Conservation (phyloP, 2,329 filamentous ascomycete species). For the Diaporthe ilicicola region DNA sequence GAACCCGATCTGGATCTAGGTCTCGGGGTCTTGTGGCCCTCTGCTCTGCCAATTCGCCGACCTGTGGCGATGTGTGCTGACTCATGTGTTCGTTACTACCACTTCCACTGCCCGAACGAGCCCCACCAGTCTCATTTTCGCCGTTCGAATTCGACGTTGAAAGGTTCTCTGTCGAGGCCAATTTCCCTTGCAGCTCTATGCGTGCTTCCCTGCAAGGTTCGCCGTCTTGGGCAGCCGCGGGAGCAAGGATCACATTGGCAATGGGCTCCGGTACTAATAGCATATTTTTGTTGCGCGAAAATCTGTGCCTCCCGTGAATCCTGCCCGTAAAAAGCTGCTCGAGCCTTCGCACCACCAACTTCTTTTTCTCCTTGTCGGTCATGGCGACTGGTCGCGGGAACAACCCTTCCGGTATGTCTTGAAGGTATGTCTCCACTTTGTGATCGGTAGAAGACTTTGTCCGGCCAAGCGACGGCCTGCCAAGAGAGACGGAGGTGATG, state of each 20-base stretch:
- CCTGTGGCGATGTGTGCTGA: slow-evolving; percentile 52
- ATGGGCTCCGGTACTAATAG: slow-evolving; percentile 4
- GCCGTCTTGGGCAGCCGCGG: slow-evolving; percentile 22
- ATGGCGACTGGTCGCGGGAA: slow-evolving; percentile 69
- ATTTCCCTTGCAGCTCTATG: slow-evolving; percentile 53
- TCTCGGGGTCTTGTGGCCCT: slow-evolving; percentile 80
- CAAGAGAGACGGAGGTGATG: slow-evolving; percentile 51
- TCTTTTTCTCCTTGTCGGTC: slow-evolving; percentile 79
- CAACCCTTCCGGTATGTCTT: slow-evolving; percentile 76
- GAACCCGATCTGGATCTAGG: slow-evolving; percentile 79
- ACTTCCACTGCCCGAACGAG: slow-evolving; percentile 40
- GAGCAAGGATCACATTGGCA: slow-evolving; percentile 24
- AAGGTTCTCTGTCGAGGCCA: slow-evolving; percentile 50
- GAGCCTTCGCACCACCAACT: slow-evolving; percentile 76
- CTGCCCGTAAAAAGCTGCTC: slow-evolving; percentile 87
- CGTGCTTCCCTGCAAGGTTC: slow-evolving; percentile 58
- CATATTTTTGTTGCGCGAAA: slow-evolving; percentile 7
- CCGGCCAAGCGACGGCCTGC: slow-evolving; percentile 47
- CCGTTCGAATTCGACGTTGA: slow-evolving; percentile 58
- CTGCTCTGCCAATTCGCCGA: slow-evolving; percentile 66
- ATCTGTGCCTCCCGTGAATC: slow-evolving; percentile 45
- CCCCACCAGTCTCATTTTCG: slow-evolving; percentile 53
- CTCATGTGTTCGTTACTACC: slow-evolving; percentile 42
- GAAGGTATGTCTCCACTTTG: slow-evolving; percentile 74
- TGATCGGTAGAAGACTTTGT: slow-evolving; percentile 56